Conservation (phyloP, 768 basidiomycete species). For the Mycena floridula region DNA sequence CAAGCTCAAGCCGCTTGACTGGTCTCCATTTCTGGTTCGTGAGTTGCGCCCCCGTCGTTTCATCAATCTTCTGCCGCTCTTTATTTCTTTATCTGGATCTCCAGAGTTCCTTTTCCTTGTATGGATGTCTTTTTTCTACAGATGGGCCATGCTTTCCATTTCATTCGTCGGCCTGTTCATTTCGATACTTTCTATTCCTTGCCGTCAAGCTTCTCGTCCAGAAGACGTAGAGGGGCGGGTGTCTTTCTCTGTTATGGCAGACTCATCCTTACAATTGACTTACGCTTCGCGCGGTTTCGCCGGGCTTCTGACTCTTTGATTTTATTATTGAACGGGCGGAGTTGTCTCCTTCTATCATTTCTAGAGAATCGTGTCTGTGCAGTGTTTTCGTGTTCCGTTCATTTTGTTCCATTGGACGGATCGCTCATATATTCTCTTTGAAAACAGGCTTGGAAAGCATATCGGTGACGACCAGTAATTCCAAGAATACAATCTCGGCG, state of each 20-base stretch:
- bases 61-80: too few species aligned
- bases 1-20: too few species aligned
- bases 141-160: too few species aligned
- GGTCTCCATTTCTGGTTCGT: too few species aligned
- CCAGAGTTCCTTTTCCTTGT: too few species aligned
- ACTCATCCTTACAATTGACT: background rate
- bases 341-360: background rate
- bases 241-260: background rate
- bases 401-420: slow-evolving; percentile 12
- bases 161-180: too few species aligned
- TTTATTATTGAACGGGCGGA: background rate
- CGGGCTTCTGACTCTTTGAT: slow-evolving; percentile 12
- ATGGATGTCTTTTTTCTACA: too few species aligned
- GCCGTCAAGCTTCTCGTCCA: background rate
- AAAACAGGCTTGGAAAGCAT: slow-evolving; percentile 59
- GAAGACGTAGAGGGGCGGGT: background rate
- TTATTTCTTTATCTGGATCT: too few species aligned
- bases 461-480: slow-evolving; percentile 30
- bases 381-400: slow-evolving; percentile 11
- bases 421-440: slow-evolving; percentile 17
- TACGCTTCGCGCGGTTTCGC: slow-evolving; percentile 19
- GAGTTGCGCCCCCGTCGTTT: too few species aligned
- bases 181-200: too few species aligned
- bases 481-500: slow-evolving; percentile 28
- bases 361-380: background rate